A percentile compares a stretch with the other conserved stretches of the same genome.
Conservation (phyloP, 192 early-diverging fungal genomes). For the Gigaspora rosea region DNA sequence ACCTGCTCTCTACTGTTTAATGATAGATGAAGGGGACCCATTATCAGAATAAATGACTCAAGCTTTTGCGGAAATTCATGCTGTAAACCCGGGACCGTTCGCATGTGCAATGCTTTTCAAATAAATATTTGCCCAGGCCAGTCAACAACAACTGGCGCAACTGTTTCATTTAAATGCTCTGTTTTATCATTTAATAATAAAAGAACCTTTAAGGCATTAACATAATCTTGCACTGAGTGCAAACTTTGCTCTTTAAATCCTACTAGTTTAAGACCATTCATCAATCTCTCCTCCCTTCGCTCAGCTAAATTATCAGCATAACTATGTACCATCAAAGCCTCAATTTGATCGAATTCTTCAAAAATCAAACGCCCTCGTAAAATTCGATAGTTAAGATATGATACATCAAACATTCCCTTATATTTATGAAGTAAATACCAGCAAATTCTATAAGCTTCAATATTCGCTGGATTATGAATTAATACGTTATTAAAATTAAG, state of each 20-base stretch:
- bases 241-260: neutral
- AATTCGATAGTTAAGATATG: neutral
- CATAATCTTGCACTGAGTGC: neutral
- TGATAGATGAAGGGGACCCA: slow-evolving; percentile 10
- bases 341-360: neutral
- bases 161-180: neutral
- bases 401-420: neutral
- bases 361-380: neutral
- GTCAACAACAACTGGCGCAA: slow-evolving; percentile 3
- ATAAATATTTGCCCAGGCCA: neutral
- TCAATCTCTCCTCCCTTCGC: neutral
- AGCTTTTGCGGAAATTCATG: neutral
- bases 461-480: neutral
- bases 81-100: neutral
- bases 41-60: neutral
- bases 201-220: neutral
- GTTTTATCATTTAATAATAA: neutral
- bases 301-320: neutral
- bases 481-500: neutral
- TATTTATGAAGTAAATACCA: neutral
- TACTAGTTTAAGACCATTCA: neutral
- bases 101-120: neutral
- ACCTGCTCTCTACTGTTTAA: slow-evolving; percentile 1
- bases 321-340: neutral
- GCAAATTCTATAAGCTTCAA: neutral